A percentile compares a stretch with the other conserved stretches of the same genome.
Evolutionary conservation across 495 filamentous ascomycete genomes (phyloP).

Genomic region (Collariella sp.): DNA sequence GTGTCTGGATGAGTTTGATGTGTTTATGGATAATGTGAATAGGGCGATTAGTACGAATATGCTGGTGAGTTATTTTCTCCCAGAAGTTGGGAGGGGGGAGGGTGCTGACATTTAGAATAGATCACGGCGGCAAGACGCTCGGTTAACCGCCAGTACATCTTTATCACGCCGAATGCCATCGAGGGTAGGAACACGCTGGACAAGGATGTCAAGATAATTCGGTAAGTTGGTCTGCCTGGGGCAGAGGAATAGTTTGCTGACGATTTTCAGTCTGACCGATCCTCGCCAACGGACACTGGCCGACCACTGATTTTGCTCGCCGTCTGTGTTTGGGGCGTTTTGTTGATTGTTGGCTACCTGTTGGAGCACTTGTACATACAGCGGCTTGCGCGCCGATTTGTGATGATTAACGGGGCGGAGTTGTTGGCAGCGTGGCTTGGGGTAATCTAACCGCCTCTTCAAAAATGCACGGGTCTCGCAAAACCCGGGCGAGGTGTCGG

Average conservation of each 20-base stretch:
- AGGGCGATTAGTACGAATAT: conserved; percentile 87
- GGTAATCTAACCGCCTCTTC: conserved; percentile 53
- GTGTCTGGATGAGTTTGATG: conserved; percentile 97
- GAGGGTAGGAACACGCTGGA: conserved; percentile 56
- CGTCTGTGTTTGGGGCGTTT: background rate
- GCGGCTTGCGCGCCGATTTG: background rate
- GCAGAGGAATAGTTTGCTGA: conserved; percentile 5
- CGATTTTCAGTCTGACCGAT: conserved; percentile 45
- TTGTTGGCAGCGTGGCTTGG: background rate
- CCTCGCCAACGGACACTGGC: conserved; percentile 45
- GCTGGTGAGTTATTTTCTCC: conserved; percentile 55
- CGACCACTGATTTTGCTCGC: conserved; percentile 21
- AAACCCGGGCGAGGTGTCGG: conserved; percentile 59
- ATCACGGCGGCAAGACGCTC: conserved; percentile 75
- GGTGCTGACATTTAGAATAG: conserved; percentile 31
- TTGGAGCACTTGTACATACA: background rate
- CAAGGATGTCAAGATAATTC: conserved; percentile 75
- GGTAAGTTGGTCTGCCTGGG: conserved; percentile 45
- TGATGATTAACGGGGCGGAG: background rate
- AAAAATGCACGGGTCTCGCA: conserved; percentile 72
- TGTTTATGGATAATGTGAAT: conserved; percentile 98
- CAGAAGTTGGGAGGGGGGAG: no score
- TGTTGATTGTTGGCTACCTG: background rate
- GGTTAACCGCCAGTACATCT: conserved; percentile 84
- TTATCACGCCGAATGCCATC: conserved; percentile 92